A percentile compares a stretch with the other conserved stretches of the same genome.
These are phyloP conservation scores for Jackrogersella multiformis DNA, from an alignment of 495 filamentous ascomycete species.

Conservation along the genomic window DNA sequence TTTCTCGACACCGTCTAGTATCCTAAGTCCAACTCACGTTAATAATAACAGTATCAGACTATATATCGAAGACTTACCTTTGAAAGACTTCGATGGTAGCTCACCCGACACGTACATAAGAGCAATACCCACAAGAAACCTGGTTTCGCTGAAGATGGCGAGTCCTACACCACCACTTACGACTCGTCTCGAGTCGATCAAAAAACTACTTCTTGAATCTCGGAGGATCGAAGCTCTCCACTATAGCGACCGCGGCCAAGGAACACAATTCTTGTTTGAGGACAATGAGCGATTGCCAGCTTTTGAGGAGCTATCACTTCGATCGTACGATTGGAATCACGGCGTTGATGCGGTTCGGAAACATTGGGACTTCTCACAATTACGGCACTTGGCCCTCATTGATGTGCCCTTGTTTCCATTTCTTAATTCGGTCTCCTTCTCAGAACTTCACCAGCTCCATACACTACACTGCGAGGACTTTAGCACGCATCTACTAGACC, in stretches of 20 bases:
- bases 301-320: conserved; percentile 42
- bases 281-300: conserved; percentile 45
- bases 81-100: conserved; percentile 19
- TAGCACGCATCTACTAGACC: conserved; percentile 31
- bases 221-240: conserved; percentile 36
- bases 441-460: conserved; percentile 33
- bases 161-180: conserved; percentile 40
- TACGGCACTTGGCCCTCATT: conserved; percentile 40
- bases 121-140: conserved; percentile 34
- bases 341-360: conserved; percentile 15
- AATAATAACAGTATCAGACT: conserved; percentile 26
- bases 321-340: conserved; percentile 50
- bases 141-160: conserved; percentile 43
- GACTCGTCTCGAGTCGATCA: conserved; percentile 36
- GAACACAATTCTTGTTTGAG: conserved; percentile 41
- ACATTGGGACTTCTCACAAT: conserved; percentile 48
- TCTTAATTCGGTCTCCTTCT: conserved; percentile 37
- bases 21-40: conserved; percentile 24
- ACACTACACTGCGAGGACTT: conserved; percentile 43
- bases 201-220: conserved; percentile 40
- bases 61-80: conserved; percentile 43
- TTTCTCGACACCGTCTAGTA: conserved; percentile 36
- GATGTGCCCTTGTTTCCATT: conserved; percentile 46
- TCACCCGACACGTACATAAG: conserved; percentile 27
- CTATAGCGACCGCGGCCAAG: conserved; percentile 44